Evolutionary conservation across 305 asterid species (phyloP), one percentile per base, ranked within the genome.

Genomic region (Euphrasia arctica): DNA sequence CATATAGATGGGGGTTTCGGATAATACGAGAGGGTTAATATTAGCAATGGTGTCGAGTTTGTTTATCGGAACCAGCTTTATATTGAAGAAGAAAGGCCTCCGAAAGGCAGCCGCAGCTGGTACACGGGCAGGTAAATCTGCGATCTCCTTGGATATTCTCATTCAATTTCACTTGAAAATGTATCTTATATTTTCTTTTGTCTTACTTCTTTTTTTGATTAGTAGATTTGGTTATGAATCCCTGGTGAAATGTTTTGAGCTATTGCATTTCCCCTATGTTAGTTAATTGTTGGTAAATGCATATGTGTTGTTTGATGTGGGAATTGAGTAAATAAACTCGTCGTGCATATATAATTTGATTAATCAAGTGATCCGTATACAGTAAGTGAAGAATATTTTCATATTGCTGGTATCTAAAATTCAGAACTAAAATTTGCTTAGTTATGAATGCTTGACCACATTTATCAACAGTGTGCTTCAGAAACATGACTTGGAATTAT

Each of bases 81-180:
- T 83, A 39, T 71, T 88, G 77, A 88, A 88, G 81, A 85, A 85
- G 83, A 88, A 85, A 80, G 91, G 96, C 43, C 88, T 88, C 10
- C 82, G 60, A 52, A 89, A 89, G 34, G 94, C 96, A 71, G 89
- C 90, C 54, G 82, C 91, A 41, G 81, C 81, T 66, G 89, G 89
- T 36, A 68, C 80, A 60, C 79, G 85, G 1, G 94, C 96, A 78
- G 96, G 96, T 88, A 63, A 11, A 13, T 58, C 63, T 52, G 27
- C 4, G 29, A 25, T 25, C 27, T 31, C 1, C 2, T 8, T 29
- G 13, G 12, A 12, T 50, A 43, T 34, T 29, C 2, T 1, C 2
- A 29, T 58, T 58, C 6, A 3, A 12, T 34, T 58, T 31, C 34
- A 31, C 34, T 31, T 31, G 34, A 31, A 31, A 31, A 31, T 31